Conservation (phyloP, 257 asterid species). For the Primulina huaijiensis region DNA sequence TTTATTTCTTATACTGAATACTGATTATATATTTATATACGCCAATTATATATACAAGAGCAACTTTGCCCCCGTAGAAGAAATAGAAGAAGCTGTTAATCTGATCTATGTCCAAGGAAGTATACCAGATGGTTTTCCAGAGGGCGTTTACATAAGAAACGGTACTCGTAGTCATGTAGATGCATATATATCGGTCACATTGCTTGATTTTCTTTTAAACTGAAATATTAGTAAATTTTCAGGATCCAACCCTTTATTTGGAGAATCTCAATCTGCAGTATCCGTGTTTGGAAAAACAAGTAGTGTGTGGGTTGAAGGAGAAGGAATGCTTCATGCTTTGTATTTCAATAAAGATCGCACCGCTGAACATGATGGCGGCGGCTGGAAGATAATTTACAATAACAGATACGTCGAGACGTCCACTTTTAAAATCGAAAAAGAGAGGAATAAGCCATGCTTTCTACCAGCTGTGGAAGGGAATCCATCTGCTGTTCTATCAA, state of each 20-base stretch:
- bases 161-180: constrained; percentile 20
- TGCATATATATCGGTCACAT: too few species aligned
- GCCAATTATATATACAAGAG: constrained; percentile 19
- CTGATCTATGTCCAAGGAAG: constrained; percentile 29
- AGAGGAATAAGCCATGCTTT: constrained; percentile 36
- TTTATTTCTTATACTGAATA: too few species aligned
- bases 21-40: background rate
- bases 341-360: constrained; percentile 24
- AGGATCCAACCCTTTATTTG: constrained; percentile 53
- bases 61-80: constrained; percentile 48
- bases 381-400: constrained; percentile 31
- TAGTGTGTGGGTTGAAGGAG: constrained; percentile 47
- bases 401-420: constrained; percentile 36
- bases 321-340: constrained; percentile 54
- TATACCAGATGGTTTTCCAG: constrained; percentile 43
- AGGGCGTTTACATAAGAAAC: constrained; percentile 47
- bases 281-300: constrained; percentile 45
- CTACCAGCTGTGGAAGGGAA: constrained; percentile 52
- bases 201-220: too few species aligned
- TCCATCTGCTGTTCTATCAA: constrained; percentile 39
- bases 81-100: constrained; percentile 27
- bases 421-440: constrained; percentile 29
- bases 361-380: background rate
- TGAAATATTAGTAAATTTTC: background rate
- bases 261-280: constrained; percentile 38